Evolutionary conservation across 2,329 filamentous ascomycete genomes (phyloP).

Genomic region (Exophiala sp.): DNA sequence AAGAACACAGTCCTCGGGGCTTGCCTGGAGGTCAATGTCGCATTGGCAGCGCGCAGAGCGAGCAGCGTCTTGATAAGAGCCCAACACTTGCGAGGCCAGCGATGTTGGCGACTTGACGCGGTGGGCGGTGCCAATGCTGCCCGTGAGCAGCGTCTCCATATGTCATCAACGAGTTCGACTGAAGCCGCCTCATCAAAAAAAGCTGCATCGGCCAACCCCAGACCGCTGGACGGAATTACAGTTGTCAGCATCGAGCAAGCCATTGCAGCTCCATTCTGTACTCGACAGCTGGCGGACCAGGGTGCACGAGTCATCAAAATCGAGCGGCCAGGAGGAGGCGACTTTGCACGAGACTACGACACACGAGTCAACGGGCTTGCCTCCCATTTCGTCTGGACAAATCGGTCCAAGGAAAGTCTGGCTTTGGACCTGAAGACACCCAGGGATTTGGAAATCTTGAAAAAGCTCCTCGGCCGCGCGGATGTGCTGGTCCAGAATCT

Average conservation of each 20-base stretch:
- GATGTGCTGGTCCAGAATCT: constrained; percentile 53
- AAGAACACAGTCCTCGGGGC: background rate
- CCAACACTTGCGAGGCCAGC: background rate
- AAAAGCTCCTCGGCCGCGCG: constrained; percentile 40
- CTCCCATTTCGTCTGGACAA: constrained; percentile 52
- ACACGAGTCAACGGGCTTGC: constrained; percentile 45
- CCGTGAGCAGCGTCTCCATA: background rate
- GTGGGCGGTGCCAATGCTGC: background rate
- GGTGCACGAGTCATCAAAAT: constrained; percentile 53
- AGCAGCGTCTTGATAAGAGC: background rate
- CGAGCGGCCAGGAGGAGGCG: constrained; percentile 47
- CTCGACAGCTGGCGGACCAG: constrained; percentile 49
- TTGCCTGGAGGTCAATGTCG: background rate
- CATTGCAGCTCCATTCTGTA: constrained; percentile 51
- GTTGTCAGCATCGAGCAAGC: constrained; percentile 52
- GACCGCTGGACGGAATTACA: constrained; percentile 43
- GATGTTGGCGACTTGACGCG: background rate
- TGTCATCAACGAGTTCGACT: background rate
- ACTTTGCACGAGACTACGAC: constrained; percentile 51
- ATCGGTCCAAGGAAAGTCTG: constrained; percentile 50
- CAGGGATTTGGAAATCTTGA: constrained; percentile 41
- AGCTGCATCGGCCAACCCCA: background rate
- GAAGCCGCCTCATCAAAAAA: background rate
- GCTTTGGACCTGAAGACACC: constrained; percentile 46
- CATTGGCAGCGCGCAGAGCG: background rate